A percentile compares a stretch with the other conserved stretches of the same genome.
Conservation (phyloP, 129 eudicot species). For the Centrapalus pauciflorus region DNA sequence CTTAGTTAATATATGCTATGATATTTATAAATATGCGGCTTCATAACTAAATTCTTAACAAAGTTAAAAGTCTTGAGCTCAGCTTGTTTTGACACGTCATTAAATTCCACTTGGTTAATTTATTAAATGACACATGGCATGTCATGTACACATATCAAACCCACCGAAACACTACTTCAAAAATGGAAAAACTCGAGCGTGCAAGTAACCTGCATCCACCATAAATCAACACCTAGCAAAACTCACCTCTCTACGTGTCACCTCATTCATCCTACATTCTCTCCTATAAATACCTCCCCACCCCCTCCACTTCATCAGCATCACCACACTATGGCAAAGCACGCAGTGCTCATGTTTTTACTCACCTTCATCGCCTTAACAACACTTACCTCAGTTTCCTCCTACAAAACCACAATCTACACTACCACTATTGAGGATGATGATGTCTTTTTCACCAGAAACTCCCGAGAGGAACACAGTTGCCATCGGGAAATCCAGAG, state of each 20-base stretch:
- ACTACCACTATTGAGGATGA: constrained; percentile 12
- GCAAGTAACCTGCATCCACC: not conserved
- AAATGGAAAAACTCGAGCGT: not conserved
- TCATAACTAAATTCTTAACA: no score
- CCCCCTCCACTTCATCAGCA: no score
- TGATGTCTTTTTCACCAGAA: not conserved
- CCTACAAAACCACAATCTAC: not conserved
- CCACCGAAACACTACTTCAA: not conserved
- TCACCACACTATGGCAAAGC: not conserved
- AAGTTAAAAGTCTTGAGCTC: no score
- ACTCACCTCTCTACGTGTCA: not conserved
- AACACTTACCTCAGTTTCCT: not conserved
- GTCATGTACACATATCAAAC: not conserved
- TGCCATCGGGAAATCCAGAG: not conserved
- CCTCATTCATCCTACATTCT: not conserved
- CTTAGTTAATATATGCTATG: no score
- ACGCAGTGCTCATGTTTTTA: not conserved
- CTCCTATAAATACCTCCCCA: no score
- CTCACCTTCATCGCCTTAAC: not conserved
- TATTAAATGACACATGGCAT: not conserved
- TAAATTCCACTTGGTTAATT: not conserved
- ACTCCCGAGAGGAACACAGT: not conserved
- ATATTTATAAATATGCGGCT: no score
- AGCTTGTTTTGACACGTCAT: no score
- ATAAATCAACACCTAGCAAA: not conserved